Evolutionary conservation across 1,139 yeast genomes (phyloP).

Genomic region (Sugiyamaella paludigena): DNA sequence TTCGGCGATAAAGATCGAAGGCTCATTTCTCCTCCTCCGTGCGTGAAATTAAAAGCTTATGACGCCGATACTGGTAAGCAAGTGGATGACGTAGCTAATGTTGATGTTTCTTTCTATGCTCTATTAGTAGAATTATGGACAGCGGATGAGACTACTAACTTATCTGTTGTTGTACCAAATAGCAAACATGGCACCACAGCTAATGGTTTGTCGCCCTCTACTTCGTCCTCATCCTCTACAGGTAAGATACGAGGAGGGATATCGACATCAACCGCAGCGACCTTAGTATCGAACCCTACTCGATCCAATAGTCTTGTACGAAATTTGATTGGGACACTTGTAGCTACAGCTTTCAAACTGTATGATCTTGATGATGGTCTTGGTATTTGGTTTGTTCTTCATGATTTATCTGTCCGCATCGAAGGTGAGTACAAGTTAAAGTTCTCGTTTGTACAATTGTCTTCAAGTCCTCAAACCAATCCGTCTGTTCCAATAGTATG

Average conservation of each 20-base stretch:
- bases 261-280: conserved; percentile 6
- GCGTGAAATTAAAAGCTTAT: conserved; percentile 37
- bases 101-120: conserved; percentile 38
- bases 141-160: conserved; percentile 37
- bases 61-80: conserved; percentile 33
- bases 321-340: conserved; percentile 43
- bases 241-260: conserved; percentile 3
- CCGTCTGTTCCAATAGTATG: conserved; percentile 36
- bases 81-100: conserved; percentile 26
- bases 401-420: conserved; percentile 45
- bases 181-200: not conserved
- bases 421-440: conserved; percentile 45
- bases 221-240: conserved; percentile 13
- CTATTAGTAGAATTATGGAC: conserved; percentile 43
- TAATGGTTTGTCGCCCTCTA: not conserved
- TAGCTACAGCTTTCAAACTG: conserved; percentile 42
- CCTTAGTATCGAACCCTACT: conserved; percentile 6
- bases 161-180: conserved; percentile 31
- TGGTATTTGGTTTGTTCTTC: conserved; percentile 46
- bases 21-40: conserved; percentile 47
- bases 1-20: conserved; percentile 47
- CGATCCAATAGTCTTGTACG: conserved; percentile 29
- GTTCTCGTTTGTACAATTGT: conserved; percentile 39
- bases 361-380: conserved; percentile 38
- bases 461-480: conserved; percentile 4